A percentile compares a stretch with the other conserved stretches of the same genome.
Conservation (phyloP, 2,329 filamentous ascomycete species). For the Cladosporium sp. region DNA sequence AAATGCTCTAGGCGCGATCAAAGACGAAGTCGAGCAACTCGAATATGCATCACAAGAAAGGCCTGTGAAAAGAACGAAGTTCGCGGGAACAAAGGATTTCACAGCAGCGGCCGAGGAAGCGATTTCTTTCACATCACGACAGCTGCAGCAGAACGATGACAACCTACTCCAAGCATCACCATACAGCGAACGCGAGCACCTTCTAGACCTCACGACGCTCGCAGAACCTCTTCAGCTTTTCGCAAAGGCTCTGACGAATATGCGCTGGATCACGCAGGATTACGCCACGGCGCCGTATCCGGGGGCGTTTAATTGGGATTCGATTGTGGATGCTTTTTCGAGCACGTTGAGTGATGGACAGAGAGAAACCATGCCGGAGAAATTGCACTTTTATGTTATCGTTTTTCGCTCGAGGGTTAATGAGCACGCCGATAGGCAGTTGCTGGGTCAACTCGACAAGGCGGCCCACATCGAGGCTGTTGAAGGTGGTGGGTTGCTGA, state of each 20-base stretch:
- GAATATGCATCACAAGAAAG: neutral
- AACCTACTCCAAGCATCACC: conserved; percentile 64
- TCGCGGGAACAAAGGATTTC: conserved; percentile 7
- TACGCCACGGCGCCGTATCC: conserved; percentile 74
- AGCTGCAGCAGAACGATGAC: conserved; percentile 9
- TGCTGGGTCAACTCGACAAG: conserved; percentile 69
- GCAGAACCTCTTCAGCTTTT: conserved; percentile 63
- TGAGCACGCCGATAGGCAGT: conserved; percentile 59
- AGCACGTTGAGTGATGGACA: conserved; percentile 4
- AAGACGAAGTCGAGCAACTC: neutral
- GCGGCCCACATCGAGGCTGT: conserved; percentile 76
- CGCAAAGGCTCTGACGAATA: conserved; percentile 62
- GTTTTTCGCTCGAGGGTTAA: conserved; percentile 74
- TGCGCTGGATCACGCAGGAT: conserved; percentile 59
- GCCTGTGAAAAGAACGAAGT: neutral
- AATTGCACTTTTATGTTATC: conserved; percentile 67
- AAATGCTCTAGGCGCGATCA: neutral
- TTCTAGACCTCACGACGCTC: conserved; percentile 66
- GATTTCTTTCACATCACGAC: neutral
- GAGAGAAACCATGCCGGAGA: neutral
- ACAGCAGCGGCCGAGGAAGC: conserved; percentile 2
- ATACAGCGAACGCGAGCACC: conserved; percentile 65
- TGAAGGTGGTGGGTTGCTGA: conserved; percentile 73
- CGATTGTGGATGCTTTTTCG: conserved; percentile 56
- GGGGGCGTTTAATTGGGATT: conserved; percentile 71